A percentile compares a stretch with the other conserved stretches of the same genome.
Evolutionary conservation across 148 eudicot species (phyloP).

Genomic region (Fagopyrum homotropicum): DNA sequence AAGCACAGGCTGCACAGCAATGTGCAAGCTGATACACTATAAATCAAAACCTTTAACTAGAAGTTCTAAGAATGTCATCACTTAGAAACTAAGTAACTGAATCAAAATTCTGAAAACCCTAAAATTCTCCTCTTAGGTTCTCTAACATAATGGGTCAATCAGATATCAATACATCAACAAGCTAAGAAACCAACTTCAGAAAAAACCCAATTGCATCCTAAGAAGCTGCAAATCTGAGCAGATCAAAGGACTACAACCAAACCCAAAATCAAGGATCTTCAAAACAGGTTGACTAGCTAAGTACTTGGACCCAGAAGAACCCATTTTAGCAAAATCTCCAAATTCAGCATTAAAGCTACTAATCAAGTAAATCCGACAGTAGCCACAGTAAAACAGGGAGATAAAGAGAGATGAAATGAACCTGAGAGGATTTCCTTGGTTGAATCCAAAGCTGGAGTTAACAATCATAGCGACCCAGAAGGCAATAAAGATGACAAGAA

Average conservation of each 20-base stretch:
- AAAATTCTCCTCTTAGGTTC: neutral
- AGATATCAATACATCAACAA: neutral
- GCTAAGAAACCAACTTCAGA: neutral
- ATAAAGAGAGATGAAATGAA: slow-evolving; percentile 15
- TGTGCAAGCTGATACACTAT: neutral
- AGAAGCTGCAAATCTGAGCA: slow-evolving; percentile 8
- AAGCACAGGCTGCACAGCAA: neutral
- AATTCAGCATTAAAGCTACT: neutral
- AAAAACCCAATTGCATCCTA: neutral
- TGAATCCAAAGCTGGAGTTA: slow-evolving; percentile 91
- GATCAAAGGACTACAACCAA: neutral
- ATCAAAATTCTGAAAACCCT: neutral
- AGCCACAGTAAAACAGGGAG: neutral
- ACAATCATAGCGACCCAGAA: slow-evolving; percentile 99
- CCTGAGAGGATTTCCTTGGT: slow-evolving; percentile 91
- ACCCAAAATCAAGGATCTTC: neutral
- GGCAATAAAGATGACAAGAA: slow-evolving; percentile 73
- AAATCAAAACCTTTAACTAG: neutral
- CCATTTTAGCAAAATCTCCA: slow-evolving; percentile 15
- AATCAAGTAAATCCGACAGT: slow-evolving; percentile 4
- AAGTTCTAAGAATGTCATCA: neutral
- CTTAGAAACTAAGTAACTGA: neutral
- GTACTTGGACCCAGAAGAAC: neutral
- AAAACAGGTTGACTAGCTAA: slow-evolving; percentile 5
- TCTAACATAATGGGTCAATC: neutral